Base-by-base conservation (phyloP, 257 asterid species). In the Coffea canephora region DNA sequence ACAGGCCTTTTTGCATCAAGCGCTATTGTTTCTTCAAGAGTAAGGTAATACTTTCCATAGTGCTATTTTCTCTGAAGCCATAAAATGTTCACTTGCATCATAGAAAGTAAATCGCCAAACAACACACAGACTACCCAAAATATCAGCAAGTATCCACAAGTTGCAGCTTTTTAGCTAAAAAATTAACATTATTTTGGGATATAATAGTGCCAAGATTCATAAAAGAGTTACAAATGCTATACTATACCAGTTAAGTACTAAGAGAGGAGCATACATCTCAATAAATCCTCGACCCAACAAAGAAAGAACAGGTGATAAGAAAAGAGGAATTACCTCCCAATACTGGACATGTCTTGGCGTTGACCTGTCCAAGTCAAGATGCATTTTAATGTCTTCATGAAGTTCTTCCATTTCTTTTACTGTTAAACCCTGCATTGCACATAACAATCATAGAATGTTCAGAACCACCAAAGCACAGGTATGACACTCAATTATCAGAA, bases 401-500 rank as follows among this genome's bases (percentile, higher is more conserved):
- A 95, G 96, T 84, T 95, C 98, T 85, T 95, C 98, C 93, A 91
- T 92, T 81, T 95, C 98, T 82, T 90, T 92, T 12, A 85, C 97
- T 39, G 90, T 89, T 89, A 95, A 85, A 61, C 99, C 98, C 97
- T 92, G 85, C 69, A 81, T 62, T 50, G 69, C 52, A 73, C 62
- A 59, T 64, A 23, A 15, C 85, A 72, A 65, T 70, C 66, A 54
- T 41, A 55, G 39, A 18, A 59, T 43, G 45, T 59, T 81, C 61
- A 77, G 48, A 71, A 77, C 41, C 15, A n/a, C 18, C 45, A 55
- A 77, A 21, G 19, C 15, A 39, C 8, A 11, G 46, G 16, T 39
- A 10, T 14, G 34, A 10, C 19, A 49, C 23, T 36, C 31, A 74
- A 9, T 9, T 41, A 14, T 18, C 6, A 16, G 57, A 19, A 46